phyloP scores from a whole-genome alignment of 345 rosid genomes.

The Populus nigra region DNA sequence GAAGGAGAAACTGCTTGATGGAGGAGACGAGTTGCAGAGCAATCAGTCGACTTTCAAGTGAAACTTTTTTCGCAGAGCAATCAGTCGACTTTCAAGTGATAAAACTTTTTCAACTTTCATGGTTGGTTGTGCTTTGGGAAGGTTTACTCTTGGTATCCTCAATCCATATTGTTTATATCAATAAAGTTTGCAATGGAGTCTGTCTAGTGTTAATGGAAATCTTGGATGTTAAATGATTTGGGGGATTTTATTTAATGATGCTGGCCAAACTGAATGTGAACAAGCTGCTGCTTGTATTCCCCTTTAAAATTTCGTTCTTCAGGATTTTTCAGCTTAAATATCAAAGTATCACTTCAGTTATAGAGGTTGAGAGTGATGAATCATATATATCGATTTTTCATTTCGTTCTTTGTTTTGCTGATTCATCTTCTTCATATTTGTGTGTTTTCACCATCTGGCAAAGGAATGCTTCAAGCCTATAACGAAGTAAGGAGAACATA shows the following conservation, averaged over 20 bases:
- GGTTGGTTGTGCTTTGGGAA: not conserved
- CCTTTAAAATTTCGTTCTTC: not conserved
- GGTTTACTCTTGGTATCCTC: not conserved
- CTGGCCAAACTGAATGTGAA: not conserved
- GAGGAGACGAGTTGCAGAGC: conserved; percentile 7
- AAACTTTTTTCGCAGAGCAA: no score
- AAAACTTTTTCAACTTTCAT: no score
- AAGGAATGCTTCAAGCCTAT: not conserved
- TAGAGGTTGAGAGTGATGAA: not conserved
- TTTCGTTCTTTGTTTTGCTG: not conserved
- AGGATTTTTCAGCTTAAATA: not conserved
- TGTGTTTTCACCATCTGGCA: not conserved
- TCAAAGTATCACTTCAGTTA: not conserved
- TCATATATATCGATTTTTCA: no score
- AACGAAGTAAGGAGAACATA: not conserved
- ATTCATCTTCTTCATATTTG: not conserved
- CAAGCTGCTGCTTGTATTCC: not conserved
- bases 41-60: conserved; percentile 16
- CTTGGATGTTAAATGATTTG: not conserved
- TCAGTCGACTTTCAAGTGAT: not conserved
- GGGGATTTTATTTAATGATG: not conserved
- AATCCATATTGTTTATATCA: not conserved
- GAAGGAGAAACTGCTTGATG: conserved; percentile 26
- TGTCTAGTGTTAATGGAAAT: not conserved
- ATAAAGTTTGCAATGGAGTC: not conserved